A percentile compares a stretch with the other conserved stretches of the same genome.
phyloP scores from a whole-genome alignment of 495 filamentous ascomycete species.

The Parathielavia appendiculata region DNA sequence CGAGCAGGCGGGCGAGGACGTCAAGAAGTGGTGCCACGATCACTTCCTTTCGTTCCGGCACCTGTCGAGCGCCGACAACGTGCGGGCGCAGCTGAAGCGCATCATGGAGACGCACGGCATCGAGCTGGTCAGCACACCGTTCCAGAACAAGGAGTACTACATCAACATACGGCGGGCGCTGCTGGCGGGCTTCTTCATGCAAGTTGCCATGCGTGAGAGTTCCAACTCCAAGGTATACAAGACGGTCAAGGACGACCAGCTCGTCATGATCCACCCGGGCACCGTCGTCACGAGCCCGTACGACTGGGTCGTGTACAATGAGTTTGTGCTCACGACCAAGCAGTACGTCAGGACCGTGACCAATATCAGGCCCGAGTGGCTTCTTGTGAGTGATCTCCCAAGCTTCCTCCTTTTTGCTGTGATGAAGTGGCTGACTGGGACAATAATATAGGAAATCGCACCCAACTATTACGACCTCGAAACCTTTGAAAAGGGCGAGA shows the following conservation, averaged over 20 bases:
- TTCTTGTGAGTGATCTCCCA: slow-evolving; percentile 61
- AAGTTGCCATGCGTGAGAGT: slow-evolving; percentile 86
- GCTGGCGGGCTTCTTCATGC: slow-evolving; percentile 99
- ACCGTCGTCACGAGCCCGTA: slow-evolving; percentile 78
- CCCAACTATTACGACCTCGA: slow-evolving; percentile 86
- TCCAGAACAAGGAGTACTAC: slow-evolving; percentile 96
- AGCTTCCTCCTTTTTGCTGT: not conserved
- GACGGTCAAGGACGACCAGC: slow-evolving; percentile 90
- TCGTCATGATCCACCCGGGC: slow-evolving; percentile 86
- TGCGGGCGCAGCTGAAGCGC: slow-evolving; percentile 80
- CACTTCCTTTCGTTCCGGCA: slow-evolving; percentile 92
- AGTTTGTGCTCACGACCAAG: slow-evolving; percentile 96
- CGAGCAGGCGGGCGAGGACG: slow-evolving; percentile 62
- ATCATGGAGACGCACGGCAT: slow-evolving; percentile 93
- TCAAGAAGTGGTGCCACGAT: slow-evolving; percentile 91
- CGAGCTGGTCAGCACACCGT: slow-evolving; percentile 79
- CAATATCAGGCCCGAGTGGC: slow-evolving; percentile 71
- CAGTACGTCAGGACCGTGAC: slow-evolving; percentile 76
- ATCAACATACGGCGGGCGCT: slow-evolving; percentile 92
- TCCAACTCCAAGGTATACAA: slow-evolving; percentile 75
- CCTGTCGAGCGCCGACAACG: slow-evolving; percentile 87
- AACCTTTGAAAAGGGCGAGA: slow-evolving; percentile 77
- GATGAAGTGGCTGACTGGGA: not conserved
- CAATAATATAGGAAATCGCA: slow-evolving; percentile 65
- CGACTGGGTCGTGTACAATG: slow-evolving; percentile 98